Conservation (phyloP, 371 early-diverging fungal genomes). For the Actinomucor elegans region DNA sequence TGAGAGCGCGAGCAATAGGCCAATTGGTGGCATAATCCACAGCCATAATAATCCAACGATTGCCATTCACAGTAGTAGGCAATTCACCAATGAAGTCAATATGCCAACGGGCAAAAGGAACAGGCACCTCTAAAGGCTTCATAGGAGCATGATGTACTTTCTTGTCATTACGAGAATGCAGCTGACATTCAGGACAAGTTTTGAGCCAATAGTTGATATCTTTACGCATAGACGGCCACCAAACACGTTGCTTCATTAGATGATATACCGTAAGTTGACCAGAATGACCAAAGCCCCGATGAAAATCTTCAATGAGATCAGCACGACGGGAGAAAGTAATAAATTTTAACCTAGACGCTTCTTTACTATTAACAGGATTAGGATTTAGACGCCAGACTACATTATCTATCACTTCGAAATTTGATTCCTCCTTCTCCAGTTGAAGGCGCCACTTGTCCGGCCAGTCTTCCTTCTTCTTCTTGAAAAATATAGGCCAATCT, state of each 20-base stretch:
- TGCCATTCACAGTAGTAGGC: slow-evolving; percentile 5
- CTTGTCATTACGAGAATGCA: neutral
- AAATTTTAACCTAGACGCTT: too few species aligned
- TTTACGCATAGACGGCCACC: slow-evolving; percentile 15
- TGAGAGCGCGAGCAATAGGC: slow-evolving; percentile 26
- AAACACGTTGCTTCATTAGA: slow-evolving; percentile 4
- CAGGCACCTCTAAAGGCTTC: slow-evolving; percentile 10
- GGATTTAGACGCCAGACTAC: neutral
- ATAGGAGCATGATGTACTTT: slow-evolving; percentile 1
- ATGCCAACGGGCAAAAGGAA: slow-evolving; percentile 11
- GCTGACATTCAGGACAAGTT: slow-evolving; percentile 13
- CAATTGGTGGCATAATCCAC: slow-evolving; percentile 47
- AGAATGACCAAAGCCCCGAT: slow-evolving; percentile 14
- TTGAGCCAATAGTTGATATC: slow-evolving; percentile 5
- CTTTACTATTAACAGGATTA: neutral
- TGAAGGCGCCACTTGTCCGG: neutral
- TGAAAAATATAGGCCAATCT: neutral
- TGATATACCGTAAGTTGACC: neutral
- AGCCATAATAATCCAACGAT: slow-evolving; percentile 24
- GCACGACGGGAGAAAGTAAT: slow-evolving; percentile 8
- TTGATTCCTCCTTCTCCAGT: neutral
- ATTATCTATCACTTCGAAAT: neutral
- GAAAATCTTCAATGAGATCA: slow-evolving; percentile 11
- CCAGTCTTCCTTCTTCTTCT: neutral
- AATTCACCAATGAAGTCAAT: slow-evolving; percentile 23